Conservation (phyloP, 495 filamentous ascomycete species). For the Penicillium canescens region DNA sequence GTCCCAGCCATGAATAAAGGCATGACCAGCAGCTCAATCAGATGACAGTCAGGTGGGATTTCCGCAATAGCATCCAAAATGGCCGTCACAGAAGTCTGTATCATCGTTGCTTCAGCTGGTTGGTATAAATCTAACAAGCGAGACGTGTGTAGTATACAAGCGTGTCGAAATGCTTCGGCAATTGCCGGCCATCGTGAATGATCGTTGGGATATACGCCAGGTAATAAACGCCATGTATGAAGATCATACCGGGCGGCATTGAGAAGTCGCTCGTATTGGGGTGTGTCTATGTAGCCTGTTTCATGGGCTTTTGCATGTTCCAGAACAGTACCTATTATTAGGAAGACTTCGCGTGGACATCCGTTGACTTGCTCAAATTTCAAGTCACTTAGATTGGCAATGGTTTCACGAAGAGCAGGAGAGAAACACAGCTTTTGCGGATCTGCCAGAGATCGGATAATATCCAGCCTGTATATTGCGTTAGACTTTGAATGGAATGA, state of each 20-base stretch:
- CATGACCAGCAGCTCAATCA: conserved; percentile 35
- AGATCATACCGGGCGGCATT: conserved; percentile 22
- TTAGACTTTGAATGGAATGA: background rate
- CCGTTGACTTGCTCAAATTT: conserved; percentile 41
- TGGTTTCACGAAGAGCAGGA: conserved; percentile 30
- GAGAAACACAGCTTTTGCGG: conserved; percentile 36
- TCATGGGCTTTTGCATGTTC: conserved; percentile 35
- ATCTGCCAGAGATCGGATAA: conserved; percentile 37
- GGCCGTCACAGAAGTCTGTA: conserved; percentile 31
- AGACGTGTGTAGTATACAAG: conserved; percentile 36
- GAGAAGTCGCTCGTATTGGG: conserved; percentile 22
- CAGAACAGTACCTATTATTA: conserved; percentile 34
- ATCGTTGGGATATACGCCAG: conserved; percentile 26
- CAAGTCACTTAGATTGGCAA: conserved; percentile 27
- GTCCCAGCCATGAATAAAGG: conserved; percentile 41
- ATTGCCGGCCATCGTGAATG: conserved; percentile 32
- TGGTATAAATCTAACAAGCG: conserved; percentile 30
- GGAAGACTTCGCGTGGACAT: conserved; percentile 34
- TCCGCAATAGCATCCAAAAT: conserved; percentile 34
- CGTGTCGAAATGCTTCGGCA: conserved; percentile 34
- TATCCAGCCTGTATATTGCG: conserved; percentile 30
- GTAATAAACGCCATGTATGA: conserved; percentile 27
- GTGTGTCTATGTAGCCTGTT: conserved; percentile 15
- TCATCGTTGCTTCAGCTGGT: conserved; percentile 22
- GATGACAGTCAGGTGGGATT: conserved; percentile 24